Evolutionary conservation across 2,329 filamentous ascomycete genomes (phyloP).

Genomic region (Penicillium polonicum): DNA sequence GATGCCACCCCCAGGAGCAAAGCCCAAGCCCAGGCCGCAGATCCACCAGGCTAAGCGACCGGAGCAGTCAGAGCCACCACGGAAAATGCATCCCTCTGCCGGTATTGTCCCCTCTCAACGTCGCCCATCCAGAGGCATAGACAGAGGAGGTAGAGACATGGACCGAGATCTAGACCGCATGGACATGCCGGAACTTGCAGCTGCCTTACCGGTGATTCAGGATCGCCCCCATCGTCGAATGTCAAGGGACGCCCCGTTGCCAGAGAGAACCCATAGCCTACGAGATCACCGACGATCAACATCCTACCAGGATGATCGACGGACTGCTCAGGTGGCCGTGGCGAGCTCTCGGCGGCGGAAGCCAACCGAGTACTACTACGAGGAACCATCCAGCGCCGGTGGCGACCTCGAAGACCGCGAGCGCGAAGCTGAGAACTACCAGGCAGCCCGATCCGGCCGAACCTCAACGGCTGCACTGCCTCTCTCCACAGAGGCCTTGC

Average conservation of each 20-base stretch:
- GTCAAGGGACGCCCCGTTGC: conserved; percentile 32
- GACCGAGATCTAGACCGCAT: conserved; percentile 3
- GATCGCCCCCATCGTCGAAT: conserved; percentile 33
- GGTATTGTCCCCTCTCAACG: conserved; percentile 28
- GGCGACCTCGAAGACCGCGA: conserved; percentile 40
- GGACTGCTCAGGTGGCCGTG: conserved; percentile 35
- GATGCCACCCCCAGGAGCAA: conserved; percentile 42
- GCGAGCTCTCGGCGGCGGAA: conserved; percentile 38
- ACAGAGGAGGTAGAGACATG: conserved; percentile 22
- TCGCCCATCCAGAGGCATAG: conserved; percentile 29
- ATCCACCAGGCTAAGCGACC: conserved; percentile 39
- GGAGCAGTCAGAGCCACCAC: conserved; percentile 29
- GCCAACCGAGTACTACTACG: conserved; percentile 33
- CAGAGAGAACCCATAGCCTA: conserved; percentile 37
- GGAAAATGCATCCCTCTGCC: neutral
- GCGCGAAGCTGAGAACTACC: conserved; percentile 41
- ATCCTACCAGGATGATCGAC: conserved; percentile 35
- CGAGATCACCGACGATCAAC: conserved; percentile 29
- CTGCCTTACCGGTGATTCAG: conserved; percentile 36
- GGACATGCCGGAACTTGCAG: conserved; percentile 37
- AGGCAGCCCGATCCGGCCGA: conserved; percentile 34
- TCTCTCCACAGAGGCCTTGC: conserved; percentile 37
- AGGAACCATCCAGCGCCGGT: conserved; percentile 13
- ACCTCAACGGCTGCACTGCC: conserved; percentile 23
- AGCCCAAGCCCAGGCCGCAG: conserved; percentile 31